Conservation (phyloP, 345 rosid species). For the Boechera stricta region DNA sequence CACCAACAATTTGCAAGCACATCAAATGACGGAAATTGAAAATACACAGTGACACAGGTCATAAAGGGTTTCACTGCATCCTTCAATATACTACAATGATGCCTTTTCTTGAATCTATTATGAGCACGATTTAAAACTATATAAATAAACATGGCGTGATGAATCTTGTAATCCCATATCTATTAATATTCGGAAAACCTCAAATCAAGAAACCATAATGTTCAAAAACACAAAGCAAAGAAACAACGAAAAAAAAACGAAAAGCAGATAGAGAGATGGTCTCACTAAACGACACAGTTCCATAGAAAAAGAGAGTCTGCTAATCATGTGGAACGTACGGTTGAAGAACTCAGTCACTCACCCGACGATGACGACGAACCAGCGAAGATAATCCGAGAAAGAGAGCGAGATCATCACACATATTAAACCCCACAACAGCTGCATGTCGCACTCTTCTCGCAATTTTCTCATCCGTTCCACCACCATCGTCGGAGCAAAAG, state of each 20-base stretch:
- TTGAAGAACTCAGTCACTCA: background rate
- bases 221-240: background rate
- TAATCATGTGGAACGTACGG: background rate
- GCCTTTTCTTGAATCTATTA: no score
- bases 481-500: background rate
- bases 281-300: background rate
- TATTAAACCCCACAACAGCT: background rate
- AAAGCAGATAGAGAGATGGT: background rate
- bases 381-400: background rate
- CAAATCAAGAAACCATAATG: background rate
- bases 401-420: background rate
- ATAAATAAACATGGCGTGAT: no score
- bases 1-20: no score
- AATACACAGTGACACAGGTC: no score
- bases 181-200: background rate
- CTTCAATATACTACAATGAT: no score
- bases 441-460: background rate
- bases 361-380: background rate
- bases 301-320: background rate
- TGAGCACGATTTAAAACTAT: no score
- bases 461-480: background rate
- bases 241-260: background rate
- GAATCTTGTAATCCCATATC: no score
- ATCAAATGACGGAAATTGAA: no score
- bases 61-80: no score